Base-by-base conservation (phyloP, 352 stramenopile genomes). In the Phytophthora pinifolia region DNA sequence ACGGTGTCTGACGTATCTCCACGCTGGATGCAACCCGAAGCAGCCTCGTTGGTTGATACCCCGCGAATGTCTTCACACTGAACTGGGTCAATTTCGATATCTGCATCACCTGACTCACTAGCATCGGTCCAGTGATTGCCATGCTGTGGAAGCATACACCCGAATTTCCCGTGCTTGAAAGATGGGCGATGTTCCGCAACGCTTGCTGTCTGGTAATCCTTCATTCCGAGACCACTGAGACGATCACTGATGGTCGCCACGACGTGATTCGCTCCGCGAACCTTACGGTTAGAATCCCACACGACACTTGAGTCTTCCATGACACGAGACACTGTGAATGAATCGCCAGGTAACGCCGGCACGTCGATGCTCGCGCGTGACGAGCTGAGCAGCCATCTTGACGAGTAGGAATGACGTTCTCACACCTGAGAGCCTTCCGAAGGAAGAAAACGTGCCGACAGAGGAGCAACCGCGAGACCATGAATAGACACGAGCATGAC, bases 401-500 rank as follows among this genome's bases (percentile, higher is more conserved):
- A 8, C 60, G 43, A 0, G 48, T 59, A 8, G 53, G 49, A 14
- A 62, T 66, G 3, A 66, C 9, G 6, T 15, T 57, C 27, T 70
- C 35, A 9, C 45, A 39, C 1, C 32, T 13, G 4, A 59, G 15
- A 20, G 9, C 30, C 45, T 57, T 62, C 5, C 44, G n/a, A 29
- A 68, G 52, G 36, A 54, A 67, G 10, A 64, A 51, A 0, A 62
- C 46, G 15, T 62, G 43, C 2, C 44, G 38, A 18, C 64, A 68
- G 5, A n/a, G 62, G 53, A 64, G 17, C 15, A 64, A 30, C 0
- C 55, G 33, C 0, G 51, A 61, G 2, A 20, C 31, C 52, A 61
- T 61, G 15, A 67, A 61, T n/a, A 61, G 17, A 37, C 62, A 66
- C 1, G 43, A 67, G 10, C 53, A 72, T 15, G 32, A 33, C 53